Evolutionary conservation across 2,329 filamentous ascomycete species (phyloP), one percentile per base, ranked within the genome.

Genomic region (Xylaria polymorpha): DNA sequence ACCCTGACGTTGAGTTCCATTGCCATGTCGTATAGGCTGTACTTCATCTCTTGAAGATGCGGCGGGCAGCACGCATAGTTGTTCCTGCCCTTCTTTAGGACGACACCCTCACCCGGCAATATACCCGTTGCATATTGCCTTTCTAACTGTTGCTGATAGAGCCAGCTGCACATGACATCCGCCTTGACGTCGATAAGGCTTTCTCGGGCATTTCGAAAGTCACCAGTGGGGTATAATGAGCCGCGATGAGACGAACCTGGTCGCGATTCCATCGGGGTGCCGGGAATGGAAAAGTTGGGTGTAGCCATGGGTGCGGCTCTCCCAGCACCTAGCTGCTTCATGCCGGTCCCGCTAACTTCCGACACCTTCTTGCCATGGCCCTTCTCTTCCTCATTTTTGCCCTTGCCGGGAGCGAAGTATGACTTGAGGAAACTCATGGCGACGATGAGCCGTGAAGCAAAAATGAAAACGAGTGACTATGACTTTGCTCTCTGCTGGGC

Each of bases 81-180:
- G 57, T 80, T 79, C 56, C 77, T 79, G 12, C 75, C 72, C 69
- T 80, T 81, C 74, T 83, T 83, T 55, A 83, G 69, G n/a, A 82
- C 78, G 6, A 81, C 79, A 29, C 81, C 81, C 66, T 82, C 81
- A 44, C 77, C 80, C 4, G 79, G 78, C 56, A 81, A 72, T 56
- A 78, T 71, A 43, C 80, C 79, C 10, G 80, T 79, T 6, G 77
- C 77, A 73, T 81, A 82, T 69, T 81, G 80, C 67, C 78, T 79
- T 72, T 90, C 86, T 70, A 88, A 81, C 70, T 90, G 88, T 74
- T 88, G 86, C 67, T 88, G 85, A 75, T 89, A 87, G 2, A 91
- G 82, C 84, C 86, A 90, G 73, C 86, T 89, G 73, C 88, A 88
- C 83, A 90, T 87, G 71, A 91, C 85, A 75, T 90, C 87, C 72